Evolutionary conservation across 1,139 yeast genomes (phyloP).

Genomic region (Lodderomyces theae): DNA sequence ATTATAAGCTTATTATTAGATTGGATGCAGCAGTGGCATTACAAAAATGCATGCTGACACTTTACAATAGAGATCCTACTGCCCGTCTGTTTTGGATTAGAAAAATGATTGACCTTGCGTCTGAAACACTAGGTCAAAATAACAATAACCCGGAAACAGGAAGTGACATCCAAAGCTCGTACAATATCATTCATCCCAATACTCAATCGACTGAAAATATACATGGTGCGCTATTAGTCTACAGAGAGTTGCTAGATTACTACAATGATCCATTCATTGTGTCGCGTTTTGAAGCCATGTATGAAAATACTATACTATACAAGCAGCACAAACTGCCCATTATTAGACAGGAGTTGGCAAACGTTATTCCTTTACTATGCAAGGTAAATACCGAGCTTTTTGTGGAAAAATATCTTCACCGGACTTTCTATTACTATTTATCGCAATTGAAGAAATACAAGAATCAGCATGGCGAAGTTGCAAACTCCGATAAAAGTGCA

Average conservation of each 20-base stretch:
- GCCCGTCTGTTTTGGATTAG: conserved; percentile 73
- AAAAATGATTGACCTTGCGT: conserved; percentile 62
- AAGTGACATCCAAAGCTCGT: conserved; percentile 14
- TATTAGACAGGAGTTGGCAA: conserved; percentile 79
- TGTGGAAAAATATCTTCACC: conserved; percentile 77
- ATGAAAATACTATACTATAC: conserved; percentile 70
- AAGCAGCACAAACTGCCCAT: conserved; percentile 75
- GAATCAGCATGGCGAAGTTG: conserved; percentile 38
- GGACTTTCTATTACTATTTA: conserved; percentile 74
- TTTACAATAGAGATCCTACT: conserved; percentile 74
- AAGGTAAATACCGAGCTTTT: conserved; percentile 74
- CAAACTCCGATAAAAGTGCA: conserved; percentile 63
- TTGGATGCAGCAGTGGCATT: conserved; percentile 82
- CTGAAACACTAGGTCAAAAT: conserved; percentile 33
- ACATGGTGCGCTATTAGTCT: conserved; percentile 84
- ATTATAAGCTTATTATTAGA: conserved; percentile 70
- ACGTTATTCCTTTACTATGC: conserved; percentile 79
- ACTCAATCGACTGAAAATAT: conserved; percentile 58
- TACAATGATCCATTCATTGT: conserved; percentile 51
- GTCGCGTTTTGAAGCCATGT: conserved; percentile 67
- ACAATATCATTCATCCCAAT: conserved; percentile 26
- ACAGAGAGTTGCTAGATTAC: conserved; percentile 74
- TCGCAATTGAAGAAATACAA: conserved; percentile 73
- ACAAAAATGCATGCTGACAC: conserved; percentile 72
- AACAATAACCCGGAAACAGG: conserved; percentile 7